A percentile compares a stretch with the other conserved stretches of the same genome.
These are phyloP conservation scores for Earliella scabrosa DNA, from an alignment of 1,284 basidiomycete genomes.

Conservation along the genomic window DNA sequence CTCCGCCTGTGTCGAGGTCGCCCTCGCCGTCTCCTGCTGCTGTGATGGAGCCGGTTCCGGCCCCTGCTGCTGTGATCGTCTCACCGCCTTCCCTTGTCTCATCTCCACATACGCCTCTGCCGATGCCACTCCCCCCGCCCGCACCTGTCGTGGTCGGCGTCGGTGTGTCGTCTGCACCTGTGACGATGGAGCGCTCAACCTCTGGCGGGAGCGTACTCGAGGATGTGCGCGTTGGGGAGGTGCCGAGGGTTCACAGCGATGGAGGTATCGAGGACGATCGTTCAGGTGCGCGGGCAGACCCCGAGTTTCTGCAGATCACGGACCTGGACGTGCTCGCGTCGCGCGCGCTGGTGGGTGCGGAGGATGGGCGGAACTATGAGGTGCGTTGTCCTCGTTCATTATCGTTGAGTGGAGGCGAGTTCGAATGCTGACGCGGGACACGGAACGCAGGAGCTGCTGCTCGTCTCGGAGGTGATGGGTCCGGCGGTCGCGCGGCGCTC, in stretches of 20 bases:
- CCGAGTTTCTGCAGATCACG: conserved; percentile 49
- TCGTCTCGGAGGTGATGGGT: conserved; percentile 67
- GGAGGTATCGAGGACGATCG: background rate
- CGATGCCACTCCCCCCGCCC: background rate
- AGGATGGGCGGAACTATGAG: conserved; percentile 59
- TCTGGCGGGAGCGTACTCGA: conserved; percentile 19
- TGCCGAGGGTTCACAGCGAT: background rate
- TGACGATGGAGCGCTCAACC: conserved; percentile 16
- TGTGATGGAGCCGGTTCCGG: background rate
- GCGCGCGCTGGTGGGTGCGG: conserved; percentile 47
- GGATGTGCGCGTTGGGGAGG: background rate
- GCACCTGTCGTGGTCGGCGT: background rate
- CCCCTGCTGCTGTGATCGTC: background rate
- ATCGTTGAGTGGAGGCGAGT: conserved; percentile 6
- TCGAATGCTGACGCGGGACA: no score
- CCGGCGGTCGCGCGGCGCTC: conserved; percentile 49
- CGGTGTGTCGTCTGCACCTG: background rate
- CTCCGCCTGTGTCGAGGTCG: conserved; percentile 9
- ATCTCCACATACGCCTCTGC: background rate
- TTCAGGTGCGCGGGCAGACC: no score
- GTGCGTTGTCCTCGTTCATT: conserved; percentile 41
- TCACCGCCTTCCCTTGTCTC: background rate
- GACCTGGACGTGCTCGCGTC: conserved; percentile 66
- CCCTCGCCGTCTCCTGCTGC: conserved; percentile 9
- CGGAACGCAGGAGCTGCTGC: conserved; percentile 56